Evolutionary conservation across 495 filamentous ascomycete species (phyloP), one percentile per base, ranked within the genome.

Genomic region (Sabuloglossum arenarium): DNA sequence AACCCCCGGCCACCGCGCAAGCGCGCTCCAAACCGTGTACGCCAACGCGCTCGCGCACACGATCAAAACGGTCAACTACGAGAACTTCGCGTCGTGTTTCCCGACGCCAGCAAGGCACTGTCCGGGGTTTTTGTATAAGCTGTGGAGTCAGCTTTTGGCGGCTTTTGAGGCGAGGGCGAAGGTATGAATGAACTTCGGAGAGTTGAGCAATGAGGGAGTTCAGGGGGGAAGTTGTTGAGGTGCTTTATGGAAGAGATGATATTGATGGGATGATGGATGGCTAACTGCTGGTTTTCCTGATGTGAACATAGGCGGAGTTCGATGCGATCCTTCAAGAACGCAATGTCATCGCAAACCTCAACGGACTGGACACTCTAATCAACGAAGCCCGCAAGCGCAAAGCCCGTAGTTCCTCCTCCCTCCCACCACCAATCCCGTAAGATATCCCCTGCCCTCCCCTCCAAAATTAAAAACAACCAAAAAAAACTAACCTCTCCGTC

Each of bases 31-130:
- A 59, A 75, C 79, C 45, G 72, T 91, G 49, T 90, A 86, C 68
- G 70, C 73, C 42, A 72, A 79, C 37, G 80, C 85, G 0, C 73
- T 93, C 14, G 70, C 72, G 11, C 75, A 82, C 58, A 86, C 87
- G 1, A 74, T 93, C 5, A 75, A 74, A 56, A 82, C 84, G 59
- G 79, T 86, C 66, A 80, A 74, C 34, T 86, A 83, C 65, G 72
- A 74, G 49, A 88, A 87, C 63, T 95, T 98, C 64, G 75, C 81
- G 0, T 72, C 81, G 23, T 98, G 91, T 66, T 98, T 94, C 67
- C 91, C 91, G 0, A 89, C 86, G 2, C 75, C 87, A 8, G 83
- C 88, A 23, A 68, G 70, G 58, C 68, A 82, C 61, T 82, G 82
- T 29, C 81, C 85, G 0, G 80, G 75, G 3, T 75, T 77, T 23